These are phyloP conservation scores for Epithele typhae DNA, from an alignment of 768 basidiomycete genomes.

Conservation along the genomic window DNA sequence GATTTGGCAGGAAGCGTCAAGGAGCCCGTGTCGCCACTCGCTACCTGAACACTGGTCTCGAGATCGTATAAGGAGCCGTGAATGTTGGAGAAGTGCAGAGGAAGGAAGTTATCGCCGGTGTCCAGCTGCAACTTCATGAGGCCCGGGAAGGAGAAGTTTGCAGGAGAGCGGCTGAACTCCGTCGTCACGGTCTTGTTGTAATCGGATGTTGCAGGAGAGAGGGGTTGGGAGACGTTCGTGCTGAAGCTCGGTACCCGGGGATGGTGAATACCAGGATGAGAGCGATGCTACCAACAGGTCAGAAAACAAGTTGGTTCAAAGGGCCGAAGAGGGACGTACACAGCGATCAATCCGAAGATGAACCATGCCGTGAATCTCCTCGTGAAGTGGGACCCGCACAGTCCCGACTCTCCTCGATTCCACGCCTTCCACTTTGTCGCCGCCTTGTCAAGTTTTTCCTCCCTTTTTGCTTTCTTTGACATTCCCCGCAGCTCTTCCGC, in stretches of 20 bases:
- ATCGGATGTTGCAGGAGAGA: conserved; percentile 51
- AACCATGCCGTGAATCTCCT: conserved; percentile 66
- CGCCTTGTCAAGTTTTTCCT: conserved; percentile 47
- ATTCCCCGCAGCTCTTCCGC: conserved; percentile 72
- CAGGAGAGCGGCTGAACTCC: conserved; percentile 69
- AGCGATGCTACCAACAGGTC: conserved; percentile 43
- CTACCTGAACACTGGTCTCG: conserved; percentile 60
- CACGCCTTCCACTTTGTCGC: conserved; percentile 66
- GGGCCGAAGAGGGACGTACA: conserved; percentile 35
- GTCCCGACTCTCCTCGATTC: conserved; percentile 73
- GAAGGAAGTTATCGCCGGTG: conserved; percentile 71
- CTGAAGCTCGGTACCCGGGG: conserved; percentile 77
- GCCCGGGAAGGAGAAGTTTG: conserved; percentile 89
- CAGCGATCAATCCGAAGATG: conserved; percentile 54
- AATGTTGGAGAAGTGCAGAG: conserved; percentile 67
- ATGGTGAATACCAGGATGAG: conserved; percentile 74
- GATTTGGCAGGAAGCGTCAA: conserved; percentile 61
- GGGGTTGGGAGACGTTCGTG: conserved; percentile 55
- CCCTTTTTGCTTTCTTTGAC: conserved; percentile 66
- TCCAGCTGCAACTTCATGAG: conserved; percentile 72
- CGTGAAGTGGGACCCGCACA: conserved; percentile 79
- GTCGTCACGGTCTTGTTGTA: conserved; percentile 56
- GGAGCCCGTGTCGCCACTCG: conserved; percentile 55
- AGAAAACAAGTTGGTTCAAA: neutral
- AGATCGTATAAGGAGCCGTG: conserved; percentile 69